Evolutionary conservation across 495 filamentous ascomycete species (phyloP).

Genomic region (Neurospora sp.): DNA sequence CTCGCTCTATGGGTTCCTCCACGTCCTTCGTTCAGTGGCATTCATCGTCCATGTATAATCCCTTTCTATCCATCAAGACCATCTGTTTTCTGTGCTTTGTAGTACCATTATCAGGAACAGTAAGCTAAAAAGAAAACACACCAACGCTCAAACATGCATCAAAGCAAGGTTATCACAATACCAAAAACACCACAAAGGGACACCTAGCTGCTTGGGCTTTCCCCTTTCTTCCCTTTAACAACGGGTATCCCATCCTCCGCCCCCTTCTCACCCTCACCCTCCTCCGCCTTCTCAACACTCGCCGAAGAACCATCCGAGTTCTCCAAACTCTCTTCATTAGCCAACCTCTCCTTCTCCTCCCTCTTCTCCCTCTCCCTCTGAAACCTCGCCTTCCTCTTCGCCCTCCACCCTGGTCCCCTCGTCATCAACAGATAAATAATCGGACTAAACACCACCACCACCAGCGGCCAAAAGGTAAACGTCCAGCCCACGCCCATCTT

Average conservation of each 20-base stretch:
- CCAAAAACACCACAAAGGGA: background rate
- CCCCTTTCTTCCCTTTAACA: background rate
- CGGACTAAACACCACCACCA: constrained; percentile 27
- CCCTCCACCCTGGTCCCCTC: constrained; percentile 33
- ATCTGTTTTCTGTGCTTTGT: background rate
- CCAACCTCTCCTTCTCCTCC: background rate
- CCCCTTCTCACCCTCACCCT: background rate
- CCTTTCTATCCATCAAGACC: background rate
- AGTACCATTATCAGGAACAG: background rate
- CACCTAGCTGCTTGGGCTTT: background rate
- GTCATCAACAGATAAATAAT: constrained; percentile 28
- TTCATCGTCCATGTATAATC: background rate
- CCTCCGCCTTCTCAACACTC: background rate
- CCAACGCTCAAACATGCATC: background rate
- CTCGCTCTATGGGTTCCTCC: background rate
- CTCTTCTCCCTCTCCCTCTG: constrained; percentile 17
- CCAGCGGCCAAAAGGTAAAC: constrained; percentile 34
- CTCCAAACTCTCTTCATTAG: background rate
- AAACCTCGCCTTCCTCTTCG: constrained; percentile 23
- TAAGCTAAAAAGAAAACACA: background rate
- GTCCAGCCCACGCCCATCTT: constrained; percentile 37
- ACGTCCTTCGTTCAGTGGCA: background rate
- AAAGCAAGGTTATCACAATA: background rate
- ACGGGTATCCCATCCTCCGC: background rate
- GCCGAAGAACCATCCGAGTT: background rate